Evolutionary conservation across 805 yeast genomes (phyloP).

Genomic region (Priceomyces carsonii): DNA sequence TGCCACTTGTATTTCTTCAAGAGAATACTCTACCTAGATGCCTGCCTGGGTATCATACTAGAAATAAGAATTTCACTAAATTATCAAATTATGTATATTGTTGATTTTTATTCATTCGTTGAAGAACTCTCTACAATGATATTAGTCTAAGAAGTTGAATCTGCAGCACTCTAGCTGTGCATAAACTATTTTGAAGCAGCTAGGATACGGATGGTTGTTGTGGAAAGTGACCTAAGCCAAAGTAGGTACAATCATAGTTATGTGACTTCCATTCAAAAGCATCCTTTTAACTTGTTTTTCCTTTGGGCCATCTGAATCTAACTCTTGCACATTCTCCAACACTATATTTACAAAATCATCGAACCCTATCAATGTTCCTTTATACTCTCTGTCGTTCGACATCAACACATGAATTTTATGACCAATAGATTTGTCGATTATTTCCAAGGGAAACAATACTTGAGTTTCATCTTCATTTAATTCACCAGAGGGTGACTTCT

Average conservation of each 20-base stretch:
- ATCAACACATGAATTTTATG: conserved; percentile 73
- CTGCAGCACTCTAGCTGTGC: too few species aligned
- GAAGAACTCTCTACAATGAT: too few species aligned
- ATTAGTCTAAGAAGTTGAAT: too few species aligned
- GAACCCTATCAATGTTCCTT: conserved; percentile 88
- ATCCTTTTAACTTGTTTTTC: conserved; percentile 54
- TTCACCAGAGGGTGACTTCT: too few species aligned
- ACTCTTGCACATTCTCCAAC: conserved; percentile 74
- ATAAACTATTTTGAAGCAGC: too few species aligned
- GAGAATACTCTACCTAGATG: too few species aligned
- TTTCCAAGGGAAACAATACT: conserved; percentile 68
- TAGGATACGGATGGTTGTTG: too few species aligned
- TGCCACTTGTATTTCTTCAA: too few species aligned
- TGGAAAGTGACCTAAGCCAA: neutral
- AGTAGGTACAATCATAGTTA: conserved; percentile 57
- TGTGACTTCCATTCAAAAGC: conserved; percentile 69
- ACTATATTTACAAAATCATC: conserved; percentile 95
- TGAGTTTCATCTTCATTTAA: neutral
- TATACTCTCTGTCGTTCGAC: conserved; percentile 66
- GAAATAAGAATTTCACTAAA: too few species aligned
- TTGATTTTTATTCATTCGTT: too few species aligned
- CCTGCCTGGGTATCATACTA: too few species aligned
- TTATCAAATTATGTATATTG: too few species aligned
- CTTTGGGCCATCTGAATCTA: conserved; percentile 43
- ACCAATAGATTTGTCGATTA: conserved; percentile 86